A percentile compares a stretch with the other conserved stretches of the same genome.
These are phyloP conservation scores for Eutypella sp. DNA, from an alignment of 2,329 filamentous ascomycete genomes.

Conservation along the genomic window DNA sequence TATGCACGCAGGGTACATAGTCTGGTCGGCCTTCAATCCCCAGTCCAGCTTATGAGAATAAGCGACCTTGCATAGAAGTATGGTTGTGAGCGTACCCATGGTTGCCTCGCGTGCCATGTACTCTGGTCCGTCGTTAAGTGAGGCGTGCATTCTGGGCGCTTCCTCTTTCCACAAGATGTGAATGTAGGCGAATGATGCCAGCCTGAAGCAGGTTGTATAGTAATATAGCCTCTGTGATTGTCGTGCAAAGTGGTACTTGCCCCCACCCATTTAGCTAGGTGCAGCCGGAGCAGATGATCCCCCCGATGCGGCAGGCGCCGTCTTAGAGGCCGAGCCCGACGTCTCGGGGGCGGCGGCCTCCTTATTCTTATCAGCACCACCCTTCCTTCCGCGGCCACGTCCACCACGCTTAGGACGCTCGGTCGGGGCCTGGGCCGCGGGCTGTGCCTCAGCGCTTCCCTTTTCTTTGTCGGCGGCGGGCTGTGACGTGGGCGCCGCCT, in stretches of 20 bases:
- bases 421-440: neutral
- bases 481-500: conserved; percentile 7
- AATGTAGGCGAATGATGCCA: too few relatives aligned
- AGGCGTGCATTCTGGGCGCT: too few relatives aligned
- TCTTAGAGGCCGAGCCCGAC: neutral
- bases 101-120: too few relatives aligned
- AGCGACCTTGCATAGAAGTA: too few relatives aligned
- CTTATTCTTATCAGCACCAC: neutral
- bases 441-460: neutral
- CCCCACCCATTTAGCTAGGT: neutral
- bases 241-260: neutral
- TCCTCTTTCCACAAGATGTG: too few relatives aligned
- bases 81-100: too few relatives aligned
- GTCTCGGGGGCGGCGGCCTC: neutral
- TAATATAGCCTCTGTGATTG: too few relatives aligned
- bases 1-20: too few relatives aligned
- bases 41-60: too few relatives aligned
- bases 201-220: too few relatives aligned
- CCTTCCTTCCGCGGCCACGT: conserved; percentile 3
- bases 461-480: neutral
- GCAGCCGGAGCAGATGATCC: neutral
- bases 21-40: too few relatives aligned
- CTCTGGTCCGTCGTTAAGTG: too few relatives aligned
- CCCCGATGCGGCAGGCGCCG: neutral
- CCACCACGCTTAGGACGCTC: conserved; percentile 5